Evolutionary conservation across 306 rosid genomes (phyloP).

Genomic region (Mimosa pudica): DNA sequence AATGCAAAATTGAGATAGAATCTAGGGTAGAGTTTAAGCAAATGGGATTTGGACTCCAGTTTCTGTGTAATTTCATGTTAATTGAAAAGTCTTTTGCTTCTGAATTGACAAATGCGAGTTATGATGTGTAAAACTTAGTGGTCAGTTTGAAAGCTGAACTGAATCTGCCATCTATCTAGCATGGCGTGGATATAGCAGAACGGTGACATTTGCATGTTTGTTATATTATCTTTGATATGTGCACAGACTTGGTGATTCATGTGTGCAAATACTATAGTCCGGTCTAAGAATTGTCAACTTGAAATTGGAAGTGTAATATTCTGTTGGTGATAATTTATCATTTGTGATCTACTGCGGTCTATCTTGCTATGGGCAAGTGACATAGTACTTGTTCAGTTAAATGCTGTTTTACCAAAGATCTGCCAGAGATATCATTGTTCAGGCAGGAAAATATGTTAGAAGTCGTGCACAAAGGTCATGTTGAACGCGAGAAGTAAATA

Average conservation of each 20-base stretch:
- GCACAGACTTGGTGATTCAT: background rate
- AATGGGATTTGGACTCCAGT: constrained; percentile 21
- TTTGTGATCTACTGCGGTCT: too few species aligned
- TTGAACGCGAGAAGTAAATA: background rate
- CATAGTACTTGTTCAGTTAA: background rate
- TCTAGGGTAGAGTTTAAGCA: constrained; percentile 4
- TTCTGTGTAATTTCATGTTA: constrained; percentile 17
- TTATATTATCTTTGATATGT: background rate
- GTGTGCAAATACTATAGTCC: too few species aligned
- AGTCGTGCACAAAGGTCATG: background rate
- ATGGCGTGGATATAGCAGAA: background rate
- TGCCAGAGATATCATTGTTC: background rate
- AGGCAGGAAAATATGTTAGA: background rate
- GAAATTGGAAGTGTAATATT: too few species aligned
- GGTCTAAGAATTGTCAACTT: too few species aligned
- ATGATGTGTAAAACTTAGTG: constrained; percentile 18
- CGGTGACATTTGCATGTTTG: constrained; percentile 6
- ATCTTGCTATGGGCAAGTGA: too few species aligned
- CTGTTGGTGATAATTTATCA: too few species aligned
- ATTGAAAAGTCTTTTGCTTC: background rate
- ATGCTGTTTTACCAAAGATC: background rate
- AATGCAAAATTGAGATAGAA: constrained; percentile 22
- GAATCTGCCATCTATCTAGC: constrained; percentile 20
- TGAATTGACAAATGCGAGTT: constrained; percentile 2
- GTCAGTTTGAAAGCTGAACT: constrained; percentile 25